Evolutionary conservation across 2,329 filamentous ascomycete genomes (phyloP).

Genomic region (Talaromyces sp.): DNA sequence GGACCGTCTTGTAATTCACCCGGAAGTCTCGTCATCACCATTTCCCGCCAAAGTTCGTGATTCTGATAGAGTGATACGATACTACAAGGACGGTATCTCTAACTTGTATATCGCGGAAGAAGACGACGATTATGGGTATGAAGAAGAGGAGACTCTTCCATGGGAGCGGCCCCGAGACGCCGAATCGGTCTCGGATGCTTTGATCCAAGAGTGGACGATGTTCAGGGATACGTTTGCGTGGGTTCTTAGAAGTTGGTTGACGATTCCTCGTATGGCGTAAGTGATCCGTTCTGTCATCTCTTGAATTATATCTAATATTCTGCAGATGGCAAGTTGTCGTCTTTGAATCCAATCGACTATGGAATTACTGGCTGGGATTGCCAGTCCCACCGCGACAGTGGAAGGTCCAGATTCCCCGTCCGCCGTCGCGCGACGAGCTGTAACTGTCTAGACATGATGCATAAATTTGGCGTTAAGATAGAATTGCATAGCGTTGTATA

Average conservation of each 20-base stretch:
- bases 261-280: conserved; percentile 67
- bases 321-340: conserved; percentile 51
- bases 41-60: conserved; percentile 20
- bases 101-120: conserved; percentile 40
- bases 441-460: conserved; percentile 6
- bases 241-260: conserved; percentile 67
- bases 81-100: conserved; percentile 34
- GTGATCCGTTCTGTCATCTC: conserved; percentile 36
- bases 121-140: conserved; percentile 45
- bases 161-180: conserved; percentile 35
- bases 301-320: background rate
- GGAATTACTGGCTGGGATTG: conserved; percentile 62
- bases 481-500: conserved; percentile 16
- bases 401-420: conserved; percentile 48
- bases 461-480: conserved; percentile 14
- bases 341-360: conserved; percentile 55
- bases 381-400: conserved; percentile 57
- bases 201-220: conserved; percentile 62
- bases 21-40: conserved; percentile 27
- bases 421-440: conserved; percentile 22
- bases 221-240: conserved; percentile 63
- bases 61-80: conserved; percentile 21
- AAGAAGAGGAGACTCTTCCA: conserved; percentile 29
- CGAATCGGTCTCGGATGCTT: conserved; percentile 53
- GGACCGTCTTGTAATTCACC: conserved; percentile 29